Evolutionary conservation across 2,329 filamentous ascomycete species (phyloP), one percentile per base, ranked within the genome.

Genomic region (Colletotrichum zoysiae): DNA sequence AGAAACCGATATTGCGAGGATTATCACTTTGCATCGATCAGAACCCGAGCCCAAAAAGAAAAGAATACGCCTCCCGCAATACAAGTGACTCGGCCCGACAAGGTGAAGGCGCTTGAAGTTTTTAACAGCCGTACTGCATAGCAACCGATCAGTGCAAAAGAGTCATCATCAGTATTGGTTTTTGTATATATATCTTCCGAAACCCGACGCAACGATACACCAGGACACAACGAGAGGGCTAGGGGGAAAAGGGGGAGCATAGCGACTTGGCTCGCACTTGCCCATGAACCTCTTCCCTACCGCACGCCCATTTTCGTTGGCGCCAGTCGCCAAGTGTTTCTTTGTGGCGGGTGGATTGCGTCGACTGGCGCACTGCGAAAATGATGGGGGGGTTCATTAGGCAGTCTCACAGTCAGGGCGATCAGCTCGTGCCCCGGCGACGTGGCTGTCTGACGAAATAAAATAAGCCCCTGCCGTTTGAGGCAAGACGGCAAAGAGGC

Each of bases 381-480:
- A 38, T 40, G 46, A 56, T 30, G 26, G 40, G 42, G 42, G 44
- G 35, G 40, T 59, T 38, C 33, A 55, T 57, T n/a, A 48, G 20
- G 44, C 64, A 60, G 69, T 66, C 55, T 69, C 53, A 48, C 18
- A 23, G 51, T 40, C 46, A 55, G 46, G 35, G 35, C 56, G 65
- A 71, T 71, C 69, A 57, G 69, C 69, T 59, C 46, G 53, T 60
- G 23, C 30, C 55, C 59, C 46, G 65, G 38, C 38, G 23, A 30
- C 44, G 69, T 71, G 65, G 65, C 65, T 71, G 59, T 71, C 40
- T 71, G 48, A 51, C 42, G 59, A 69, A 55, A 60, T 50, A 68
- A 44, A n/a, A 65, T 42, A 55, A 68, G 55, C 59, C 65, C 46
- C 58, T 59, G 58, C 59, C 55, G 40, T 55, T 64, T 55, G 26